Evolutionary conservation across 2,329 filamentous ascomycete genomes (phyloP).

Genomic region (Pseudogymnoascus pannorum): DNA sequence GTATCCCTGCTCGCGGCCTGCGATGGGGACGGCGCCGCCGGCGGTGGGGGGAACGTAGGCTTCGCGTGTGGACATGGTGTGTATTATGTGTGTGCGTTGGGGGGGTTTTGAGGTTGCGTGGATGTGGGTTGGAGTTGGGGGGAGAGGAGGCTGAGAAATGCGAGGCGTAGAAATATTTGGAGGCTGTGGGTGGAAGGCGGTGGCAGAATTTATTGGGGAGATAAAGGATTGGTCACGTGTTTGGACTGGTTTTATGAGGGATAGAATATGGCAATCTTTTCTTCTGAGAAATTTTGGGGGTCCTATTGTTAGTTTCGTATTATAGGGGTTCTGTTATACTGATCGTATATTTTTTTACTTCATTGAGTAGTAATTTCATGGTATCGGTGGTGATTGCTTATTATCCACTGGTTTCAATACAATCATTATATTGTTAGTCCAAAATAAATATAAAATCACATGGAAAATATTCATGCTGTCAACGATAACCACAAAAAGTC

Average conservation of each 20-base stretch:
- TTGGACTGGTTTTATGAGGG: not conserved
- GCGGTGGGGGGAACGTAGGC: slow-evolving; percentile 65
- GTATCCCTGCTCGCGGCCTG: slow-evolving; percentile 25
- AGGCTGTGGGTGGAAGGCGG: slow-evolving; percentile 3
- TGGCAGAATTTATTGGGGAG: slow-evolving; percentile 6
- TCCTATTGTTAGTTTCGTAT: not conserved
- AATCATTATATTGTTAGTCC: not conserved
- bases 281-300: no score
- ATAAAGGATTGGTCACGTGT: not conserved
- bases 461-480: not conserved
- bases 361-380: not conserved
- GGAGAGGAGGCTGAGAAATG: not conserved
- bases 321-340: not conserved
- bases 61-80: slow-evolving; percentile 62
- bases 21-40: slow-evolving; percentile 32
- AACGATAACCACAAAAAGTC: not conserved
- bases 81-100: not conserved
- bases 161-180: not conserved
- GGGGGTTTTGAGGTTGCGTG: not conserved
- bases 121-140: not conserved
- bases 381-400: not conserved
- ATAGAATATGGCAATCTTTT: not conserved
- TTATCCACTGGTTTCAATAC: not conserved
- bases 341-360: not conserved
- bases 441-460: not conserved